Percentiles rank a stretch among this genome's conserved stretches.
Evolutionary conservation across 345 rosid genomes (phyloP).

Genomic region (Mangifera indica): DNA sequence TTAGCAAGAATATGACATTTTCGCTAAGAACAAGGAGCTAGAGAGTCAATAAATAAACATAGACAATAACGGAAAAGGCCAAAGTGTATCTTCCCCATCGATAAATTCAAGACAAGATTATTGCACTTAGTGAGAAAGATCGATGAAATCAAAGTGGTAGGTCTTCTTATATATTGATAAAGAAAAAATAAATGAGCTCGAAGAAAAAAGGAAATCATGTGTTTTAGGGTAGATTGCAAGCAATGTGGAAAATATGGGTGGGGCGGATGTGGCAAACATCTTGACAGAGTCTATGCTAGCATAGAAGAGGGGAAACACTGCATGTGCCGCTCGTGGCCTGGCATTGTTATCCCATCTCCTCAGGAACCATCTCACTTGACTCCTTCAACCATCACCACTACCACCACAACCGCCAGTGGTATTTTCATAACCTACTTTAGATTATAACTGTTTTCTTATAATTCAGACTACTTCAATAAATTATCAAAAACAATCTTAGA

Average conservation of each 20-base stretch:
- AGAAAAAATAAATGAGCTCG: not conserved
- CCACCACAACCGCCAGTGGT: slow-evolving; percentile 20
- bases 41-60: not conserved
- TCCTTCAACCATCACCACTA: not conserved
- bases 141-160: slow-evolving; percentile 15
- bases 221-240: slow-evolving; percentile 48
- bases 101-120: not conserved
- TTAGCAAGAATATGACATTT: no score
- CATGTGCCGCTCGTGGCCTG: slow-evolving; percentile 60
- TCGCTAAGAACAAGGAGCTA: no score
- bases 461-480: no score
- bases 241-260: slow-evolving; percentile 41
- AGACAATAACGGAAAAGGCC: not conserved
- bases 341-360: slow-evolving; percentile 26
- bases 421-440: no score
- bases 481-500: no score
- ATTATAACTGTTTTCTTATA: no score
- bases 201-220: slow-evolving; percentile 23
- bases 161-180: not conserved
- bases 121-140: not conserved
- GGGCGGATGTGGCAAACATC: slow-evolving; percentile 58
- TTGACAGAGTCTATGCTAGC: slow-evolving; percentile 32
- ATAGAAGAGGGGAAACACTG: slow-evolving; percentile 56
- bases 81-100: not conserved
- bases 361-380: slow-evolving; percentile 1